Evolutionary conservation across 257 asterid species (phyloP), one percentile per base, ranked within the genome.

Genomic region (Capsicum pubescens): DNA sequence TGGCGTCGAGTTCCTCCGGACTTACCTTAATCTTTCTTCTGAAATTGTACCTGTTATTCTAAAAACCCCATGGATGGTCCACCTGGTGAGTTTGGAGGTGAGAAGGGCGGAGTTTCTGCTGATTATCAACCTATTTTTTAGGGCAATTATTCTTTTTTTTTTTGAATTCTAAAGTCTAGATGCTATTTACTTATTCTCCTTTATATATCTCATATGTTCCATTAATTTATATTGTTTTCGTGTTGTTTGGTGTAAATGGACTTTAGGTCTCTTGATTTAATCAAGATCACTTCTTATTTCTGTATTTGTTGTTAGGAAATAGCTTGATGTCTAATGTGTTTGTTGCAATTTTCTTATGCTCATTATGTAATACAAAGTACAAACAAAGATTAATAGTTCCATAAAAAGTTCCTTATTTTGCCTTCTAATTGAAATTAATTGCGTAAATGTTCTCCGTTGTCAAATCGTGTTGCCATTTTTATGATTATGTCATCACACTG

Each of bases 61-160:
- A 70, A 95, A 93, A 91, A 95, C 17, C 96, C 98, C 66, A 84
- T 90, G 91, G 97, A 94, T 1, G 98, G 95, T 1, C 97, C 98
- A 35, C 90, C 98, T 0, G 99, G 97, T 48, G 98, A 95, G 52
- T 92, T 89, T 80, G 97, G 94, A 11, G 97, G 93, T 71, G 99
- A 95, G 63, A 95, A 94, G 84, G 91, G 97, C 70, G 98, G 98
- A 79, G 99, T 98, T 50, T 98, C 99, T 6, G 99, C 99, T 80
- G 99, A 95, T 84, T 95, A 86, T 87, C 95, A 93, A 85, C 99
- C 99, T 76, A 89, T 91, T 83, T 26, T 95, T 95, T 89, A 91
- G 95, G 97, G 99, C 94, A 88, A 91, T 4, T 57, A 0, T 14
- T 16, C 58, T 70, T 16, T 0, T 1, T n/a, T 3, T 15, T 14